Base-by-base conservation (phyloP, 2,329 filamentous ascomycete species). In the Colletotrichum abscissum region DNA sequence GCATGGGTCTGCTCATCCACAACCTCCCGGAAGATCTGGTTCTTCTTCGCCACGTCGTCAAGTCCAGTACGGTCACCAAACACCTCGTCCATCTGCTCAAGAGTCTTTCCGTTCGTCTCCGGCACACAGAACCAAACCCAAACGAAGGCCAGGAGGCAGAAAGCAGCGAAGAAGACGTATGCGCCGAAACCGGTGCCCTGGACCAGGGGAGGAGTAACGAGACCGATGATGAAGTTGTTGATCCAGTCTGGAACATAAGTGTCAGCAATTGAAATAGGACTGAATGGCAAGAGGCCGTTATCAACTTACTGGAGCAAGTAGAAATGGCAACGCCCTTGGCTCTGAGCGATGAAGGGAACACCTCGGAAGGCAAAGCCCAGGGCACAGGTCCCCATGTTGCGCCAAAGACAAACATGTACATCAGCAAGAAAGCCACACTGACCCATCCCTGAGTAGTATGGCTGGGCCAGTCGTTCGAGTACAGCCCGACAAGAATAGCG, bases 381-480 rank as follows among this genome's bases (percentile, higher is more conserved):
- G 80, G 79, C 19, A 88, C 86, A 62, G 86, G 85, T 19, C 86
- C 88, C 88, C 89, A 92, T 0, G 86, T 87, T 0, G 86, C 87
- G 2, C 90, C 90, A 73, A 92, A 93, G 2, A 83, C 81, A 52
- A 90, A 78, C 85, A 92, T 91, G 78, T 90, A 73, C 3, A 73
- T 30, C 24, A 73, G 28, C 26, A 73, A 22, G 59, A 73, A 73
- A 28, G 87, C 86, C 0, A 90, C 87, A 1, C 87, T 87, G 5
- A 84, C 88, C 89, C 89, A 91, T 4, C 88, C 88, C 0, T 86
- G 88, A 1, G 81, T 84, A 3, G 78, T 76, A 76, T 90, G 85
- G 1, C 80, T 76, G 1, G 79, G 77, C 84, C 88, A 91, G 28
- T 84, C 79, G 65, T 86, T 74, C 35, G 88, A 82, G 75, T 85